These are phyloP conservation scores for Alternaria sp. DNA, from an alignment of 2,329 filamentous ascomycete species.

Conservation along the genomic window DNA sequence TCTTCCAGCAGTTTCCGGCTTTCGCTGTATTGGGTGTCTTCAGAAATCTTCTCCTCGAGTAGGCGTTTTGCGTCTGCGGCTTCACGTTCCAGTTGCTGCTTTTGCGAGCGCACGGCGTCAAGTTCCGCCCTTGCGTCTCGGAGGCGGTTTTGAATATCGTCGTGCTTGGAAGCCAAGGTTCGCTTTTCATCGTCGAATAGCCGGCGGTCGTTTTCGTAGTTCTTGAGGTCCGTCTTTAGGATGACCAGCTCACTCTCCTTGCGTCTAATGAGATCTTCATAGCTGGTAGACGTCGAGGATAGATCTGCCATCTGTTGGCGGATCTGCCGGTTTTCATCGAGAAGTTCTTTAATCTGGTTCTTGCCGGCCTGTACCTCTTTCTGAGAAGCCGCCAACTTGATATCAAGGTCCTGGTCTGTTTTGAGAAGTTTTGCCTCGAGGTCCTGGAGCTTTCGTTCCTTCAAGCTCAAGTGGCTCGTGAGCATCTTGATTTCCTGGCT, in stretches of 20 bases:
- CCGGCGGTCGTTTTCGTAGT: slow-evolving; percentile 80
- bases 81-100: slow-evolving; percentile 84
- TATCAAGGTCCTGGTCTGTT: slow-evolving; percentile 85
- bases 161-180: slow-evolving; percentile 75
- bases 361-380: slow-evolving; percentile 81
- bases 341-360: slow-evolving; percentile 76
- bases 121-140: slow-evolving; percentile 88
- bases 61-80: slow-evolving; percentile 86
- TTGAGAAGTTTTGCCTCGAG: slow-evolving; percentile 84
- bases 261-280: slow-evolving; percentile 89
- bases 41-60: slow-evolving; percentile 85
- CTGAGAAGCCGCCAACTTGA: slow-evolving; percentile 78
- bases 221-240: slow-evolving; percentile 83
- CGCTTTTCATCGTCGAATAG: slow-evolving; percentile 81
- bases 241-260: slow-evolving; percentile 94
- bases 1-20: slow-evolving; percentile 83
- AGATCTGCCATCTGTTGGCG: slow-evolving; percentile 86
- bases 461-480: slow-evolving; percentile 85
- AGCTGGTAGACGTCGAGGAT: slow-evolving; percentile 90
- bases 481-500: slow-evolving; percentile 89
- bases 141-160: slow-evolving; percentile 76
- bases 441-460: slow-evolving; percentile 88
- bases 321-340: slow-evolving; percentile 81
- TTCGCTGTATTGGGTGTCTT: slow-evolving; percentile 83
- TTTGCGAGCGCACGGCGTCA: slow-evolving; percentile 84